Base-by-base conservation (phyloP, 2,329 filamentous ascomycete species). In the Colletotrichum cordylinicola region DNA sequence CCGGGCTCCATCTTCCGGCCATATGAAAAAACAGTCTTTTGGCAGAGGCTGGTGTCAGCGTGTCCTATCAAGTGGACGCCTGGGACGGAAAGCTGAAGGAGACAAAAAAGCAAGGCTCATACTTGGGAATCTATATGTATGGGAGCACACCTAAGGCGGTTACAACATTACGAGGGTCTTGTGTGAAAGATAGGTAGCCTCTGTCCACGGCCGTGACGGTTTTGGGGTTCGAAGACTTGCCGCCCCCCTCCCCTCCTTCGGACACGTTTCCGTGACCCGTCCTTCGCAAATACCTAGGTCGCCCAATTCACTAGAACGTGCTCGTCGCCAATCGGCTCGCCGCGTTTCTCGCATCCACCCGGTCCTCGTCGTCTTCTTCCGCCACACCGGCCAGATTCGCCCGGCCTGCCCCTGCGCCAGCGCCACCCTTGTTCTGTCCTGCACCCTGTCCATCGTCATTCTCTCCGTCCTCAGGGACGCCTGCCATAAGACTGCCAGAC, bases 261-360 rank as follows among this genome's bases (percentile, higher is more conserved):
- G 55, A 24, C 48, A 61, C 64, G 31, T 52, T 69, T 76, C 61
- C 64, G 35, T 55, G 31, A 43, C 62, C 72, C 29, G 72, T 62
- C 31, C 56, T 43, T 61, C 73, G 65, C 58, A 13, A 68, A 61
- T 58, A 64, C 55, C 60, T 29, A 27, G 67, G 37, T 62, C 43
- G 21, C 39, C 55, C 48, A 33, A 12, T 62, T 31, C 61, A 69
- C 81, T 87, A 98, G 84, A 98, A 98, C 21, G 96, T 98, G 88
- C 96, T 98, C 79, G 96, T 95, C 64, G 96, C 97, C 87, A 99
- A 88, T 82, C 97, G 91, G 86, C 95, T 98, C 43, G 97, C 97
- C 69, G 97, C 97, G 86, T 98, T 99, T 84, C 95, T 92, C 56
- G 97, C 97, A 89, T 99, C 97, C 75, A 99, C 93, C 70, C 96